A percentile compares a stretch with the other conserved stretches of the same genome.
Conservation (phyloP, 2,329 filamentous ascomycete species). For the Alternaria solani region DNA sequence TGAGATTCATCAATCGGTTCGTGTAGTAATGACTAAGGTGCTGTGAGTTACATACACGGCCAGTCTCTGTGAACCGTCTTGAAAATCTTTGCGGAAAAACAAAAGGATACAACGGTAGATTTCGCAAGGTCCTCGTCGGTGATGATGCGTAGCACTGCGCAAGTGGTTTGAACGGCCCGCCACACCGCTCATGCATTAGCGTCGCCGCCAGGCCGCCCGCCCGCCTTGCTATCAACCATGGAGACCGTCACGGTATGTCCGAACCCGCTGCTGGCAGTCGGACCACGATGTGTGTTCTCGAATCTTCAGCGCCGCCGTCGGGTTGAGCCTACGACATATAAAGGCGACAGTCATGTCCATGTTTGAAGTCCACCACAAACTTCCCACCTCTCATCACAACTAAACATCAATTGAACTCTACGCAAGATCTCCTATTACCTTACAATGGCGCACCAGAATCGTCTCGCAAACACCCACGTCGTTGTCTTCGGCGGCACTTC, state of each 20-base stretch:
- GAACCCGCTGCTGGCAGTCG: conserved; percentile 8
- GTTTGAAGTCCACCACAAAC: not conserved
- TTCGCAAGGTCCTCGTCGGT: not conserved
- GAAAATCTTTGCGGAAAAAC: not conserved
- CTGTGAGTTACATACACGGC: too few species aligned
- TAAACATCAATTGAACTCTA: not conserved
- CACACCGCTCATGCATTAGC: conserved; percentile 32
- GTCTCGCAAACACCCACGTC: conserved; percentile 59
- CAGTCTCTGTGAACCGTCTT: too few species aligned
- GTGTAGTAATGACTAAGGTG: too few species aligned
- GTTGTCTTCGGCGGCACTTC: conserved; percentile 71
- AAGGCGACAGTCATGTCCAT: not conserved
- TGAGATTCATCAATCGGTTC: too few species aligned
- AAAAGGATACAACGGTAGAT: not conserved
- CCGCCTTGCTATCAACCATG: not conserved
- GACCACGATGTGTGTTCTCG: not conserved
- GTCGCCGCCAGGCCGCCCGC: conserved; percentile 17
- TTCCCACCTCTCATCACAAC: not conserved
- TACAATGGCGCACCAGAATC: conserved; percentile 53
- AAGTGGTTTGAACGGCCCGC: conserved; percentile 17
- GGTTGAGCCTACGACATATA: not conserved
- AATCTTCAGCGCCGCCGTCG: not conserved
- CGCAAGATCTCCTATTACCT: not conserved
- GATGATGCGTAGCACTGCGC: conserved; percentile 7
- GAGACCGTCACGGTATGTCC: not conserved